Conservation (phyloP, 352 stramenopile species). For the Phytophthora quininea region DNA sequence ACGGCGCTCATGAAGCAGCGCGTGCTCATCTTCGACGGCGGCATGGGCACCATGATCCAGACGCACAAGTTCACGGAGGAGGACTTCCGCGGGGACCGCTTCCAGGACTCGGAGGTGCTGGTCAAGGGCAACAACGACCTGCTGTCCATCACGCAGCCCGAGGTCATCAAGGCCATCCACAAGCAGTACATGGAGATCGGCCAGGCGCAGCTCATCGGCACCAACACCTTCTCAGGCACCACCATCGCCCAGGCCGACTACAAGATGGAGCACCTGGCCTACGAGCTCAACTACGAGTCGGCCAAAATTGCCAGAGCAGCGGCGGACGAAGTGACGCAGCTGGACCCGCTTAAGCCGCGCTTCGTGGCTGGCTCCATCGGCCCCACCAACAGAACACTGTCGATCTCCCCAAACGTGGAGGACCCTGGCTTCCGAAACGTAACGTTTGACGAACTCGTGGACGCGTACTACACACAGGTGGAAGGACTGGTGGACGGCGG, state of each 20-base stretch:
- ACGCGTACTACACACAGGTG: conserved; percentile 96
- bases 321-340: conserved; percentile 93
- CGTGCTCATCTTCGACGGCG: conserved; percentile 96
- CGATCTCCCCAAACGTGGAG: conserved; percentile 96
- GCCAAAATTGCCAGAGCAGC: conserved; percentile 91
- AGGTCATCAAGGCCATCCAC: conserved; percentile 97
- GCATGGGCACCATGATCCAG: conserved; percentile 99
- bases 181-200: conserved; percentile 94
- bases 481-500: conserved; percentile 96
- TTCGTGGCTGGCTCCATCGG: conserved; percentile 97
- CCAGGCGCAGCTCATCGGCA: conserved; percentile 95
- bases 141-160: conserved; percentile 94
- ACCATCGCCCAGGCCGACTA: conserved; percentile 97
- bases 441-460: conserved; percentile 97
- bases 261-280: conserved; percentile 95
- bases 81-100: conserved; percentile 95
- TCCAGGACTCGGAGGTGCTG: conserved; percentile 90
- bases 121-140: conserved; percentile 99
- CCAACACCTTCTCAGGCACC: conserved; percentile 97
- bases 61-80: conserved; percentile 92
- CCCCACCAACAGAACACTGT: conserved; percentile 95
- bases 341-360: conserved; percentile 91
- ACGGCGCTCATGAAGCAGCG: conserved; percentile 78
- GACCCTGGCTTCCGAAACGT: conserved; percentile 94
- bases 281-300: conserved; percentile 96